These are phyloP conservation scores for Nitzschia palea DNA, from an alignment of 108 stramenopile genomes.

Conservation along the genomic window DNA sequence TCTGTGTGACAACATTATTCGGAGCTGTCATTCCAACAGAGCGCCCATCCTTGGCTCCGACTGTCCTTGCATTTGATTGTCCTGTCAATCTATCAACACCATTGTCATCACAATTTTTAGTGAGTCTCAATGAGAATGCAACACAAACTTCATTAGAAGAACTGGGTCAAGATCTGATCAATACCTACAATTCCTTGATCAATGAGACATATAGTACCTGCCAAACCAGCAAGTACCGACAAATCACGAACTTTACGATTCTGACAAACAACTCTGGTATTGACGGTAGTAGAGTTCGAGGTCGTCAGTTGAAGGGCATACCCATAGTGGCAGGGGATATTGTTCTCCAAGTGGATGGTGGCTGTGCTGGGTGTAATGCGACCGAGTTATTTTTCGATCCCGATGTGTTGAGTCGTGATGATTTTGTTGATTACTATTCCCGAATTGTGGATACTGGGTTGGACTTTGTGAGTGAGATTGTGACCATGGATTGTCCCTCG, in stretches of 20 bases:
- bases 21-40: neutral
- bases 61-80: neutral
- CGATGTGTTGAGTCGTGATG: conserved; percentile 2
- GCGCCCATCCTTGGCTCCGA: neutral
- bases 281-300: neutral
- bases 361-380: neutral
- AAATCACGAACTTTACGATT: neutral
- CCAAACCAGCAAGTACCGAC: neutral
- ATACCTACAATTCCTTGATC: neutral
- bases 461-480: neutral
- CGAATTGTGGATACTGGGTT: neutral
- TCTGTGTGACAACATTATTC: neutral
- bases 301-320: neutral
- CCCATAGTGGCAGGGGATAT: neutral
- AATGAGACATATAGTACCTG: neutral
- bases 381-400: neutral
- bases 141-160: neutral
- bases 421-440: neutral
- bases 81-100: neutral
- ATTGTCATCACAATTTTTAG: neutral
- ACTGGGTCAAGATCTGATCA: neutral
- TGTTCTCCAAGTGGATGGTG: neutral
- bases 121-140: neutral
- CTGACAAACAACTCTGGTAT: no score
- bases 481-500: neutral